Percentiles rank a stretch among this genome's conserved stretches.
Evolutionary conservation across 2,329 filamentous ascomycete species (phyloP).

Genomic region (Fusarium goolgardi): DNA sequence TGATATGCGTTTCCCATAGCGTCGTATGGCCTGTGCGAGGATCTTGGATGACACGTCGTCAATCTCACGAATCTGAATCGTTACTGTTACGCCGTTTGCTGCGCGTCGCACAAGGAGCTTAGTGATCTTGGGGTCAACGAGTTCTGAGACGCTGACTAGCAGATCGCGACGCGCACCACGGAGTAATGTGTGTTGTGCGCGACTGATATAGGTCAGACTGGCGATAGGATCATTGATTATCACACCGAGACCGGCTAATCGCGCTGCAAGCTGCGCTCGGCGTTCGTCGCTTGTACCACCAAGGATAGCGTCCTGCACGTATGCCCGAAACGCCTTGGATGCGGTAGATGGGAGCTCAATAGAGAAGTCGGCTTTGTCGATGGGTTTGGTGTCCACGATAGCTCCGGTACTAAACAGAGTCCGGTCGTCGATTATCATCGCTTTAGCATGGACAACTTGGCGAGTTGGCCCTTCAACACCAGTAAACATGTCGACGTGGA

Average conservation of each 20-base stretch:
- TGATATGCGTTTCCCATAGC: neutral
- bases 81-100: neutral
- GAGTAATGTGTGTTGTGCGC: neutral
- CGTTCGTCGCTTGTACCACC: neutral
- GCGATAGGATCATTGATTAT: constrained; percentile 7
- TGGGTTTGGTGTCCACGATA: constrained; percentile 4
- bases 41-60: neutral
- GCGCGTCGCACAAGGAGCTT: constrained; percentile 2
- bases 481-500: constrained; percentile 6
- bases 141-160: neutral
- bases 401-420: neutral
- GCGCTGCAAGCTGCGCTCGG: neutral
- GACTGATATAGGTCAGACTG: constrained; percentile 14
- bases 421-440: constrained; percentile 2
- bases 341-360: neutral
- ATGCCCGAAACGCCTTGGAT: neutral
- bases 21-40: neutral
- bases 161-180: constrained; percentile 11
- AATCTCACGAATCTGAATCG: neutral
- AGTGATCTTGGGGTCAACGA: constrained; percentile 1
- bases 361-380: constrained; percentile 9
- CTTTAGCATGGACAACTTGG: constrained; percentile 8
- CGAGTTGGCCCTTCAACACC: constrained; percentile 3
- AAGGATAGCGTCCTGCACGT: neutral
- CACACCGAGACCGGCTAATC: neutral